A percentile compares a stretch with the other conserved stretches of the same genome.
These are phyloP conservation scores for Penicillium sp. DNA, from an alignment of 2,329 filamentous ascomycete genomes.

Conservation along the genomic window DNA sequence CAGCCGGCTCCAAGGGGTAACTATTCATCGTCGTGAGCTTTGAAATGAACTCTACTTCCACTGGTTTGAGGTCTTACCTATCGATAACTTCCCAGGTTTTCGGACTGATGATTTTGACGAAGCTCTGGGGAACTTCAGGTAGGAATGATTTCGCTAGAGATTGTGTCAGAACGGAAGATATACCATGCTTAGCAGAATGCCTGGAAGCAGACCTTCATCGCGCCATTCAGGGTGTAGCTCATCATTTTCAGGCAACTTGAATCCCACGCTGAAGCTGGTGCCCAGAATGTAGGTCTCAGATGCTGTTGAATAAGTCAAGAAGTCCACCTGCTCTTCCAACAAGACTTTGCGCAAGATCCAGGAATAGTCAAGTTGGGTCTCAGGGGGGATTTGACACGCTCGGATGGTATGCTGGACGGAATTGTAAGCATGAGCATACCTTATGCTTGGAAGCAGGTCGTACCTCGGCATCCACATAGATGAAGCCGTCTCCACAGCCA, in stretches of 20 bases:
- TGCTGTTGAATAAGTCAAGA: conserved; percentile 73
- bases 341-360: conserved; percentile 72
- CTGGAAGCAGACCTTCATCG: conserved; percentile 58
- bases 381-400: conserved; percentile 68
- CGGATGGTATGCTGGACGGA: conserved; percentile 62
- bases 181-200: background rate
- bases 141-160: conserved; percentile 52
- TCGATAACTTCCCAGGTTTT: conserved; percentile 78
- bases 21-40: conserved; percentile 24
- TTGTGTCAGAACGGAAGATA: conserved; percentile 6
- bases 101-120: conserved; percentile 76
- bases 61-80: conserved; percentile 39
- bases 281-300: conserved; percentile 75
- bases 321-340: conserved; percentile 68
- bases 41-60: background rate
- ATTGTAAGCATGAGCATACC: conserved; percentile 8
- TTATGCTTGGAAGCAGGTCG: conserved; percentile 2
- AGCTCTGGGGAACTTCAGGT: conserved; percentile 70
- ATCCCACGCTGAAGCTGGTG: conserved; percentile 67
- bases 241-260: conserved; percentile 83
- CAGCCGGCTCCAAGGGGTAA: conserved; percentile 69
- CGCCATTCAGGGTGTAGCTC: conserved; percentile 80
- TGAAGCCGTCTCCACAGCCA: conserved; percentile 77
- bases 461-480: conserved; percentile 69
- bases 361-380: conserved; percentile 72